A percentile compares a stretch with the other conserved stretches of the same genome.
These are phyloP conservation scores for Cytospora schulzeri DNA, from an alignment of 2,329 filamentous ascomycete genomes.

Conservation along the genomic window DNA sequence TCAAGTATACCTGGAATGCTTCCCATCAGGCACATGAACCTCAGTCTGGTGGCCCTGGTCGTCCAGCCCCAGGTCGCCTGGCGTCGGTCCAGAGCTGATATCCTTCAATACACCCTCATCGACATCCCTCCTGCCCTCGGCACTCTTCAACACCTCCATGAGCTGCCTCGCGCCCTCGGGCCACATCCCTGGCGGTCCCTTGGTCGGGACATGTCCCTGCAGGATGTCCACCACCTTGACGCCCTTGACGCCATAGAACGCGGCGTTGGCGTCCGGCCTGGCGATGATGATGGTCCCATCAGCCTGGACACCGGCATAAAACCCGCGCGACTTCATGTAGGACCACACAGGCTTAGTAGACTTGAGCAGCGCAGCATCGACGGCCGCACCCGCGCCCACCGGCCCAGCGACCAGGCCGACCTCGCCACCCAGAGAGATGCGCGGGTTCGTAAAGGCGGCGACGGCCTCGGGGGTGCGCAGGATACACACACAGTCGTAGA, in stretches of 20 bases:
- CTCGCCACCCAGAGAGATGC: slow-evolving; percentile 69
- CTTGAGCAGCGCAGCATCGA: slow-evolving; percentile 59
- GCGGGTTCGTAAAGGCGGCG: slow-evolving; percentile 65
- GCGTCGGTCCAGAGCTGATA: slow-evolving; percentile 69
- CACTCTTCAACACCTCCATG: slow-evolving; percentile 31
- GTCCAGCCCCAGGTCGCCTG: slow-evolving; percentile 66
- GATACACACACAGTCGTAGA: slow-evolving; percentile 75
- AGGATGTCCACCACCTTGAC: slow-evolving; percentile 29
- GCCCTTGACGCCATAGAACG: slow-evolving; percentile 61
- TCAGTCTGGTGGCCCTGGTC: neutral
- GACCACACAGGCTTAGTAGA: slow-evolving; percentile 63
- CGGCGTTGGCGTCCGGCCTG: slow-evolving; percentile 70
- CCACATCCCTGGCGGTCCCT: slow-evolving; percentile 22
- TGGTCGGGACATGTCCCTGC: slow-evolving; percentile 26
- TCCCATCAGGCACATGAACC: neutral
- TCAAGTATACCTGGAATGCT: neutral
- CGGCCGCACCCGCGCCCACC: slow-evolving; percentile 60
- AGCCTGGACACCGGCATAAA: slow-evolving; percentile 73
- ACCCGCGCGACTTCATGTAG: slow-evolving; percentile 71
- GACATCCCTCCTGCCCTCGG: slow-evolving; percentile 28
- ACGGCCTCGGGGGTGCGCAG: slow-evolving; percentile 70
- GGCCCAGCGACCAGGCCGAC: slow-evolving; percentile 63
- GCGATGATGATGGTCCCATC: slow-evolving; percentile 76
- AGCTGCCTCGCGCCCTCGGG: slow-evolving; percentile 27
- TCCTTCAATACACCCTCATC: slow-evolving; percentile 15